Base-by-base conservation (phyloP, 192 early-diverging fungal species). In the Umbelopsis sp. region DNA sequence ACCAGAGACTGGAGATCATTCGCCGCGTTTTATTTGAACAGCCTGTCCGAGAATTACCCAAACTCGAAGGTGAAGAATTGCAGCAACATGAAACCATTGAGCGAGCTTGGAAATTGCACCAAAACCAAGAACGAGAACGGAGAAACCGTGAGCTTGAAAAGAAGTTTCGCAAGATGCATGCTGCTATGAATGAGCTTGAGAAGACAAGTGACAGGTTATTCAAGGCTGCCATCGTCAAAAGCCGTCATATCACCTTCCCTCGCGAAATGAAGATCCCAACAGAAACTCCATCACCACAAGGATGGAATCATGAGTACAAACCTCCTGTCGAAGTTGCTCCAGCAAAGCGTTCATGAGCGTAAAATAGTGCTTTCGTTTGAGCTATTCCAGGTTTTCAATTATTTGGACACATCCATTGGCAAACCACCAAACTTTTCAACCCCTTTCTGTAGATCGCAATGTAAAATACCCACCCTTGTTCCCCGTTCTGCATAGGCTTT, bases 211-310 rank as follows among this genome's bases (percentile, higher is more conserved):
- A 83, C 17, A 68, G 78, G 22, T 81, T 93, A 56, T 93, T 87
- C 84, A 83, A 88, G 70, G 85, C 73, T 32, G 88, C 92, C 29
- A 85, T 86, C 66, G 70, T 83, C 41, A 84, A 79, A 45, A 87
- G 89, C 66, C 59, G 84, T 32, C 86, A 86, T 36, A 73, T 80
- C 16, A 85, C 85, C 10, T 93, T 92, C 75, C 92, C 90, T 17
- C 83, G 87, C 12, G 86, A 91, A 76, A 85, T 91, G 82, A 90
- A 88, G 50, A 90, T 90, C 65, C 86, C 91, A 31, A 91, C 90
- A 2, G 92, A 91, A 71, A 93, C 92, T 7, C 90, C 92, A 12
- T 78, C 89, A 17, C 82, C 81, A 43, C 77, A 82, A 71, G 87
- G 88, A 69, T 93, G 92, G 92, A 84, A 93, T 76, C 89, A 91